These are phyloP conservation scores for Boehmeria nivea DNA, from an alignment of 306 rosid species.

Conservation along the genomic window DNA sequence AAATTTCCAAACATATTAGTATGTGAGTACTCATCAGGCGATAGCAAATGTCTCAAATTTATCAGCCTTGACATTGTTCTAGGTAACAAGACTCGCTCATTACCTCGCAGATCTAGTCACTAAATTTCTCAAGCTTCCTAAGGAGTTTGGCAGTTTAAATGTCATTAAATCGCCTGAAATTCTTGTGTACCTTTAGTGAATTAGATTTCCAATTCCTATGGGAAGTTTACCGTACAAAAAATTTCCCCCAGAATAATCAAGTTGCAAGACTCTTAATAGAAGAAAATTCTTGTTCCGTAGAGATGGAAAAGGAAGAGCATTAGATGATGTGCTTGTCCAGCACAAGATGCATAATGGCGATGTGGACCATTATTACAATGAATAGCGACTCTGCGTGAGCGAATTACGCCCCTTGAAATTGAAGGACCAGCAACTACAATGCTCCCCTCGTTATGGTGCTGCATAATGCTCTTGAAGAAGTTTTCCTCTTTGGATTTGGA, in stretches of 20 bases:
- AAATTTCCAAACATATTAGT: background rate
- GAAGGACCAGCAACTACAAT: too few species aligned
- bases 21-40: background rate
- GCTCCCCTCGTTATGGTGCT: too few species aligned
- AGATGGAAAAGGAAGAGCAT: background rate
- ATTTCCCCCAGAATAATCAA: background rate
- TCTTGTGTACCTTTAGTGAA: constrained; percentile 2
- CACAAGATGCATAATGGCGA: background rate
- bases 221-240: background rate
- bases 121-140: background rate
- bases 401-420: too few species aligned
- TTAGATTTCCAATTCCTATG: background rate
- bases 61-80: background rate
- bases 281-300: background rate
- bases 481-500: background rate
- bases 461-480: constrained; percentile 23
- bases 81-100: background rate
- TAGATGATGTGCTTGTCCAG: background rate
- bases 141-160: background rate
- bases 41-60: background rate
- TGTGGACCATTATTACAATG: background rate
- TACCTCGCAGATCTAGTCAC: background rate
- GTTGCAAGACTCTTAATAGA: background rate
- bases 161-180: background rate
- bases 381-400: background rate